Base-by-base conservation (phyloP, 2,329 filamentous ascomycete species). In the Colletotrichum sp. region DNA sequence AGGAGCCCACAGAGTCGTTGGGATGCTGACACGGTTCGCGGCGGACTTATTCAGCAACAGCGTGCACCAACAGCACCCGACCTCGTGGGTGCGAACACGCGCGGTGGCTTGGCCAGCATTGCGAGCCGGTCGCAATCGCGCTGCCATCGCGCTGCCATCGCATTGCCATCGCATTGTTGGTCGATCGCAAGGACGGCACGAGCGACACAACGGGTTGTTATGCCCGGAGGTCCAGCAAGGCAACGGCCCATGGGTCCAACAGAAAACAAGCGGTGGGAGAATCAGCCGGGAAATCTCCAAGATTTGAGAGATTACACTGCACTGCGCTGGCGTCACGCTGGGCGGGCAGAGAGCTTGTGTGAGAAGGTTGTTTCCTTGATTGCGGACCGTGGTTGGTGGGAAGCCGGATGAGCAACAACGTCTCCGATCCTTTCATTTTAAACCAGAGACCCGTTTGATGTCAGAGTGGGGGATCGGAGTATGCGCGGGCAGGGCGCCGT, bases 381-480 rank as follows among this genome's bases (percentile, higher is more conserved):
- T 59, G 73, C 30, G 39, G 63, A 49, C 70, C 59, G 28, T 73
- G 73, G 73, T 73, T 73, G 73, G 70, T 76, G 64, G 57, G 64
- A 73, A 69, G 59, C 64, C 44, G 73, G 64, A 57, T 52, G 59
- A 36, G 64, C 70, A 68, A 57, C 63, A 26, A 69, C 26, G 70
- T 59, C 64, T 69, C 59, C 49, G 73, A 76, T 59, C 73, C 73
- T 76, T 76, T 76, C 73, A 76, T 76, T 76, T 76, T 65, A 76
- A 72, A 76, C 59, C 39, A 69, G 59, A 59, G 70, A 60, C 70
- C 70, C 70, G 64, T 73, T 76, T 69, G 64, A 76, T 76, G 73
- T 64, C 73, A 76, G 70, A 76, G 70, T 73, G 70, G 70, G 70
- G 69, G 73, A 73, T 76, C 70, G 64, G 70, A 44, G 66, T 49